Conservation (phyloP, 345 rosid species). For the Eucalyptus melliodora region DNA sequence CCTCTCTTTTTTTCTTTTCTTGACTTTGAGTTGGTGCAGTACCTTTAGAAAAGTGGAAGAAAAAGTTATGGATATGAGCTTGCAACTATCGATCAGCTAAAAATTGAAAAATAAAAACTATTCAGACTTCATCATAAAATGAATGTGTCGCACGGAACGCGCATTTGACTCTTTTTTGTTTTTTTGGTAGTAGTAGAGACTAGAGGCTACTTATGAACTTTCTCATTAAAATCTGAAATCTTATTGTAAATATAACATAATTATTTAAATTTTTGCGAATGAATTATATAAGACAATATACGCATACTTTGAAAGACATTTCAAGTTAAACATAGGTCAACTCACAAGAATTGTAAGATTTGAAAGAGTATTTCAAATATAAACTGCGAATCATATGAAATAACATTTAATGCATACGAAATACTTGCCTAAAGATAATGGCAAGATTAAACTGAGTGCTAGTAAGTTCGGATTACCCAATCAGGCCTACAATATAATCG, state of each 20-base stretch:
- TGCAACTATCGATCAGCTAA: not conserved
- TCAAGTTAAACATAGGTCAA: not conserved
- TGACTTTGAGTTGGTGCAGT: not conserved
- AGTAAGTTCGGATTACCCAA: not conserved
- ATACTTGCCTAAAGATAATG: not conserved
- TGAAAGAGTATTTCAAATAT: not conserved
- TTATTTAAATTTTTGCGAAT: not conserved
- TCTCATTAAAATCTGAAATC: not conserved
- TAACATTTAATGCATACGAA: not conserved
- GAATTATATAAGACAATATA: not conserved
- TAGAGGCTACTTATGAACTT: not conserved
- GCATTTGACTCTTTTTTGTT: not conserved
- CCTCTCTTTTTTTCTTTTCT: not conserved
- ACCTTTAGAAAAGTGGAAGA: not conserved
- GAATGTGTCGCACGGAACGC: not conserved
- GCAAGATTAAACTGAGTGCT: not conserved
- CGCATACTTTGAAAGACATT: not conserved
- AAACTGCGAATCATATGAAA: not conserved
- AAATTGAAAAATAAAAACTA: not conserved
- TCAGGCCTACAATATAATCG: not conserved
- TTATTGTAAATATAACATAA: not conserved
- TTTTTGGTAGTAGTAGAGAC: not conserved
- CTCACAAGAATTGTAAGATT: not conserved
- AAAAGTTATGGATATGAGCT: not conserved
- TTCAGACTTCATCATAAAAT: too few relatives aligned